Percentiles rank a stretch among this genome's conserved stretches.
phyloP scores from a whole-genome alignment of 352 stramenopile species.

The Phytophthora pluvialis region DNA sequence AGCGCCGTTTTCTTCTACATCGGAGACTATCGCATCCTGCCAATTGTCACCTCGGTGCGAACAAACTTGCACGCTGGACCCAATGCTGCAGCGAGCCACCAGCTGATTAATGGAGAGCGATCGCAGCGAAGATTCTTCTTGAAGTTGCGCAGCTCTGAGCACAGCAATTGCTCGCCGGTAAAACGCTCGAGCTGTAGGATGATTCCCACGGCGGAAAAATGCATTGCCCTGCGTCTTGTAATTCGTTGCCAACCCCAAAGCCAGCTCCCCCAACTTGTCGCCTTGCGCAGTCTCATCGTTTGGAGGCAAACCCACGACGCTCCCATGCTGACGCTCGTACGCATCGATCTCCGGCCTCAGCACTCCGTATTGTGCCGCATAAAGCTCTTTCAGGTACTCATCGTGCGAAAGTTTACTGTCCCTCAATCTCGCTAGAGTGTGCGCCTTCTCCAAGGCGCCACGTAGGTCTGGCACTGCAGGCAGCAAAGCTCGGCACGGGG shows the following conservation, averaged over 20 bases:
- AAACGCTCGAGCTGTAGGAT: slow-evolving; percentile 58
- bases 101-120: slow-evolving; percentile 40
- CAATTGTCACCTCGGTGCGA: slow-evolving; percentile 24
- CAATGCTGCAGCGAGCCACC: slow-evolving; percentile 50
- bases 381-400: slow-evolving; percentile 53
- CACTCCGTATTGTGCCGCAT: slow-evolving; percentile 43
- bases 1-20: slow-evolving; percentile 50
- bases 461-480: slow-evolving; percentile 52
- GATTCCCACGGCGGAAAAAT: slow-evolving; percentile 73
- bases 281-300: slow-evolving; percentile 18
- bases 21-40: slow-evolving; percentile 68
- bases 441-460: slow-evolving; percentile 62
- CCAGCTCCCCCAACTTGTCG: slow-evolving; percentile 13
- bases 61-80: slow-evolving; percentile 62
- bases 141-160: slow-evolving; percentile 49
- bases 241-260: slow-evolving; percentile 32
- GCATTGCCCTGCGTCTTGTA: slow-evolving; percentile 65
- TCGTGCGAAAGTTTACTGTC: slow-evolving; percentile 45
- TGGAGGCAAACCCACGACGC: slow-evolving; percentile 56
- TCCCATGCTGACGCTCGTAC: slow-evolving; percentile 54
- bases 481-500: slow-evolving; percentile 33
- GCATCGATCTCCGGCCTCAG: slow-evolving; percentile 60
- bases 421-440: slow-evolving; percentile 42
- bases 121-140: slow-evolving; percentile 48
- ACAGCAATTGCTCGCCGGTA: slow-evolving; percentile 68